Evolutionary conservation across 2,329 filamentous ascomycete species (phyloP).

Genomic region (Aureobasidium zeae): DNA sequence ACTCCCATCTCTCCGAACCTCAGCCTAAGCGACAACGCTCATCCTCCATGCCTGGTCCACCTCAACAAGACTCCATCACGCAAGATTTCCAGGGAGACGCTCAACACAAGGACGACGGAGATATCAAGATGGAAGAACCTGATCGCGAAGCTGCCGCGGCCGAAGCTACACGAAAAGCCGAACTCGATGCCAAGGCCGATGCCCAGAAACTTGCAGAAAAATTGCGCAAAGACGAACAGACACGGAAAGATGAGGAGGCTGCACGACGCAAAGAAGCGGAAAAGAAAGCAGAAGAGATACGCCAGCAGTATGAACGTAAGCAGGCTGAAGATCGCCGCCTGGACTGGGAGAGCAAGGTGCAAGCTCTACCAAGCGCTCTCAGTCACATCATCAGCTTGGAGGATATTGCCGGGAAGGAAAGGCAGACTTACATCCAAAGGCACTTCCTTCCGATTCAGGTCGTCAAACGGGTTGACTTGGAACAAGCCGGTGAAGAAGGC

Average conservation of each 20-base stretch:
- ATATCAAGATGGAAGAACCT: slow-evolving; percentile 18
- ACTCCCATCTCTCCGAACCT: slow-evolving; percentile 20
- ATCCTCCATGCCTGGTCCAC: slow-evolving; percentile 22
- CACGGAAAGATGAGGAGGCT: slow-evolving; percentile 17
- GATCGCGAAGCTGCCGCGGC: slow-evolving; percentile 20
- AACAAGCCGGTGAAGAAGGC: not conserved
- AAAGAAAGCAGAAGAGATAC: slow-evolving; percentile 22
- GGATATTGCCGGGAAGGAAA: slow-evolving; percentile 2
- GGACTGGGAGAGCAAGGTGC: slow-evolving; percentile 10
- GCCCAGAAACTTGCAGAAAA: slow-evolving; percentile 22
- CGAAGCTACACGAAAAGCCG: slow-evolving; percentile 19
- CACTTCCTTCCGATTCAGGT: slow-evolving; percentile 18
- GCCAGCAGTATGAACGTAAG: slow-evolving; percentile 18
- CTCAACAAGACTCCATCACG: slow-evolving; percentile 22
- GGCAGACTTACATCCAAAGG: slow-evolving; percentile 14
- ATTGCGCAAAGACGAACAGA: slow-evolving; percentile 22
- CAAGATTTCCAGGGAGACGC: slow-evolving; percentile 15
- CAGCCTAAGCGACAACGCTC: slow-evolving; percentile 22
- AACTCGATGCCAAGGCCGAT: slow-evolving; percentile 18
- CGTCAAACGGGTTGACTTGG: slow-evolving; percentile 16
- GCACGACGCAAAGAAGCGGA: slow-evolving; percentile 19
- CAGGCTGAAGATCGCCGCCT: slow-evolving; percentile 17
- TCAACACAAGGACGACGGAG: slow-evolving; percentile 17
- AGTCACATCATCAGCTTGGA: slow-evolving; percentile 12
- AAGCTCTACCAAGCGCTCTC: slow-evolving; percentile 17